phyloP scores from a whole-genome alignment of 306 rosid genomes.

The Ochetophila trinervis region DNA sequence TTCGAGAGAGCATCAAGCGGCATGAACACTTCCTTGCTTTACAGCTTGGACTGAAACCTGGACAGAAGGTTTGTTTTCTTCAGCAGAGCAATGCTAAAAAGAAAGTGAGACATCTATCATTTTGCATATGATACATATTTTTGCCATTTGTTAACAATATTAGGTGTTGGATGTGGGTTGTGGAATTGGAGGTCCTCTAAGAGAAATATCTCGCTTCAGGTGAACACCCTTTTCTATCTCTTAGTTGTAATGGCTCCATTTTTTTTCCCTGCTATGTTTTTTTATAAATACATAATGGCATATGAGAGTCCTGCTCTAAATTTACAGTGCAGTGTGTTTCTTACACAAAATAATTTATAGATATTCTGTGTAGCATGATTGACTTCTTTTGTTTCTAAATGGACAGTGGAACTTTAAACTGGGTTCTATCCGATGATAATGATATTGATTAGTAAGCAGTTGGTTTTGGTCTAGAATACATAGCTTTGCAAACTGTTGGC shows the following conservation, averaged over 20 bases:
- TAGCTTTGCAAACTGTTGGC: neutral
- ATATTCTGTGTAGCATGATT: neutral
- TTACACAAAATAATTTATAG: neutral
- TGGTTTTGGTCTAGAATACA: neutral
- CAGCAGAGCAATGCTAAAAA: constrained; percentile 13
- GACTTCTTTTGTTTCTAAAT: neutral
- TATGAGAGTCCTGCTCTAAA: neutral
- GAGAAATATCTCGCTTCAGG: constrained; percentile 93
- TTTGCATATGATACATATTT: constrained; percentile 4
- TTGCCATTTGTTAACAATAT: neutral
- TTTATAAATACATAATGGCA: neutral
- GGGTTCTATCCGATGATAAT: neutral
- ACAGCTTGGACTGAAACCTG: constrained; percentile 76
- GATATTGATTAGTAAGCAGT: neutral
- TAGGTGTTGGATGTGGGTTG: constrained; percentile 97
- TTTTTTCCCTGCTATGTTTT: neutral
- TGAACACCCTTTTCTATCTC: constrained; percentile 19
- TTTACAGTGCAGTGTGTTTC: neutral
- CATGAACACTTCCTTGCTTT: constrained; percentile 93
- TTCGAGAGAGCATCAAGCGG: constrained; percentile 86
- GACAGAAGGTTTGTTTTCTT: constrained; percentile 64
- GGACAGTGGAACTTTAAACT: neutral
- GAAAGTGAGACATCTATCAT: neutral
- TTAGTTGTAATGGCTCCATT: neutral
- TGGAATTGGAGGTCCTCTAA: constrained; percentile 92